Evolutionary conservation across 208 protist genomes (phyloP), one percentile per base, ranked within the genome.

Genomic region (Kentomonas sorsogonicus): DNA sequence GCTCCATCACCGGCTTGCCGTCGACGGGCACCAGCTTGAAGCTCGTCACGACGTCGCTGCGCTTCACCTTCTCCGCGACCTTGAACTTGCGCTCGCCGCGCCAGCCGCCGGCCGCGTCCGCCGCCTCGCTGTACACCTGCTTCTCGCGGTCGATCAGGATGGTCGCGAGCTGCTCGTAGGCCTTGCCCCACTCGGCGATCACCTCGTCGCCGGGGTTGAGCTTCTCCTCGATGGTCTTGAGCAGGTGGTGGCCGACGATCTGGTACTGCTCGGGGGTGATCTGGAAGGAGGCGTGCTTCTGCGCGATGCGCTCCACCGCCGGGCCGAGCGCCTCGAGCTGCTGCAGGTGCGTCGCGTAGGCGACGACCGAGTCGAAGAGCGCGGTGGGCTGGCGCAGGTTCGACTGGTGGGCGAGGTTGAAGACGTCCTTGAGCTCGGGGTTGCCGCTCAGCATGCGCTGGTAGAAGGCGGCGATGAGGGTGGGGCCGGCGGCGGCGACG

Each of bases 231-330:
- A 76, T 76, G 41, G 70, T 67, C 62, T 69, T 69, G 40, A 76
- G 60, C n/a, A 76, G 63, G 60, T 76, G 58, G 70, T 65, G 58
- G 48, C 70, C 70, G 22, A 76, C 70, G 59, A 76, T 76, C 48
- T 63, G 54, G 70, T 76, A 76, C 63, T 76, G 70, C 15, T 44
- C 59, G 25, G 56, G 63, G 26, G 43, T 52, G 46, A 76, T 76
- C 50, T 63, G 45, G 63, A 76, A 71, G 50, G 57, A 59, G 22
- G 60, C 60, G 70, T 76, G 70, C 64, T 76, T 76, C 51, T 71
- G 65, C 52, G 70, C 70, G 41, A 76, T 71, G 60, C 63, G 66
- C 70, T 76, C 70, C 39, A 71, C 65, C 29, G 58, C 60, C 44
- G 70, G 63, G 54, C 56, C 57, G 29, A 76, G 53, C 25, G 62